These are phyloP conservation scores for Parastagonospora nodorum DNA, from an alignment of 2,329 filamentous ascomycete genomes.

Conservation along the genomic window DNA sequence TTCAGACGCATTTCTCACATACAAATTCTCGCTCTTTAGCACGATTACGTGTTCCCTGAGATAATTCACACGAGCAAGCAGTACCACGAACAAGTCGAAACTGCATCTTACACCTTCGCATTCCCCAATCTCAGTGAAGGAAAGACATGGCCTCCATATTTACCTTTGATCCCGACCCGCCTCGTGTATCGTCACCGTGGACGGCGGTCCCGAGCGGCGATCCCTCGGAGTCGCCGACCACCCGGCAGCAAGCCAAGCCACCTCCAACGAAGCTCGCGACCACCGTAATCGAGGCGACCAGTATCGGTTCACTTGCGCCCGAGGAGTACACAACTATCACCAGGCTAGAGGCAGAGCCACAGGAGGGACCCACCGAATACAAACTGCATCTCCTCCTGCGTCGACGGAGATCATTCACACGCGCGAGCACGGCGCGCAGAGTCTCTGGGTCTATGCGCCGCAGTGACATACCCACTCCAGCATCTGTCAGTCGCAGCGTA, in stretches of 20 bases:
- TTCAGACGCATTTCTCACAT: conserved; percentile 56
- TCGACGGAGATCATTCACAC: conserved; percentile 73
- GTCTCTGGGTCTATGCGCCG: conserved; percentile 59
- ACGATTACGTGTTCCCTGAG: conserved; percentile 10
- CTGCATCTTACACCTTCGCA: background rate
- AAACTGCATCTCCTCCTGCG: conserved; percentile 89
- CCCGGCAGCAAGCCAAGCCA: conserved; percentile 22
- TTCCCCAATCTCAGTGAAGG: background rate
- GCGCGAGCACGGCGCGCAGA: conserved; percentile 68
- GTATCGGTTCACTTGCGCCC: conserved; percentile 4
- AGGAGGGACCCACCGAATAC: conserved; percentile 94
- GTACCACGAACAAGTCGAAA: conserved; percentile 3
- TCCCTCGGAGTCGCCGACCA: conserved; percentile 15
- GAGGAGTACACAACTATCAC: conserved; percentile 57
- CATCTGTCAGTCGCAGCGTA: conserved; percentile 30
- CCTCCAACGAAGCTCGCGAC: conserved; percentile 13
- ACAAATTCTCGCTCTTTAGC: conserved; percentile 57
- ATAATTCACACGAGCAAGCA: conserved; percentile 12
- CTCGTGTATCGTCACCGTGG: conserved; percentile 91
- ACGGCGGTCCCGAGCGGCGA: conserved; percentile 58
- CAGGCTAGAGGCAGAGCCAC: conserved; percentile 85
- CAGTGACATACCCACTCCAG: conserved; percentile 36
- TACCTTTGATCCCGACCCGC: conserved; percentile 88
- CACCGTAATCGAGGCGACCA: conserved; percentile 6
- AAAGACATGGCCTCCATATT: conserved; percentile 86